phyloP scores from a whole-genome alignment of 768 basidiomycete species.

The Dendrothele bispora region DNA sequence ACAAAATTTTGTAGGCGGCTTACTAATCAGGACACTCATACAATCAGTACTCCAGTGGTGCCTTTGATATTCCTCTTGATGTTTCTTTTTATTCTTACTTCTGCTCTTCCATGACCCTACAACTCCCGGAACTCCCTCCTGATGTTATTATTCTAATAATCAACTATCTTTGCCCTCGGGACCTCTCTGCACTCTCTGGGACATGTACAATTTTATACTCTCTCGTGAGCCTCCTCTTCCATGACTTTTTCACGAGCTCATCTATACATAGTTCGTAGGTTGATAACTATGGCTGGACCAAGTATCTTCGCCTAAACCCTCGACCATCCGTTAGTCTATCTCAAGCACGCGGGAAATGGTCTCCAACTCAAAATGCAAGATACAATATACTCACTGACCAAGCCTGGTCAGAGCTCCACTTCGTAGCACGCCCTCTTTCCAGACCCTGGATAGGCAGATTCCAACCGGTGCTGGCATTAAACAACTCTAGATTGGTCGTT shows the following conservation, averaged over 20 bases:
- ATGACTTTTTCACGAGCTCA: slow-evolving; percentile 3
- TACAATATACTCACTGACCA: slow-evolving; percentile 55
- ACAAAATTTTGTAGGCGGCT: no score
- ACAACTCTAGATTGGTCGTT: slow-evolving; percentile 53
- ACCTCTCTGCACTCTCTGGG: slow-evolving; percentile 40
- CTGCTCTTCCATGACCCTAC: no score
- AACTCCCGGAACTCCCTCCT: slow-evolving; percentile 35
- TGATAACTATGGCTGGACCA: slow-evolving; percentile 59
- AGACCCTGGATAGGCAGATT: slow-evolving; percentile 55
- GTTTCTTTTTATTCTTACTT: no score
- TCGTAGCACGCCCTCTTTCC: slow-evolving; percentile 66
- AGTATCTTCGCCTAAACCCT: slow-evolving; percentile 48
- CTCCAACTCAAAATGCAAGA: slow-evolving; percentile 39
- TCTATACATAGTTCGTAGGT: slow-evolving; percentile 41
- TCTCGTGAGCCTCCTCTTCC: slow-evolving; percentile 39
- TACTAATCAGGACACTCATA: no score
- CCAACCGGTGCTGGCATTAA: slow-evolving; percentile 59
- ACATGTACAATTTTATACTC: slow-evolving; percentile 38
- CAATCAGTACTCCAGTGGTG: no score
- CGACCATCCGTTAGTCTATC: slow-evolving; percentile 55
- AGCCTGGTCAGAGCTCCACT: slow-evolving; percentile 47
- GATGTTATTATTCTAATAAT: slow-evolving; percentile 60
- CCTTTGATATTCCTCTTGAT: no score
- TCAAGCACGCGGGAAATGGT: slow-evolving; percentile 44
- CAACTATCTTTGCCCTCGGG: slow-evolving; percentile 40